Evolutionary conservation across 805 yeast species (phyloP), one percentile per base, ranked within the genome.

Genomic region (baker's yeast (Saccharomyces cerevisiae)): DNA sequence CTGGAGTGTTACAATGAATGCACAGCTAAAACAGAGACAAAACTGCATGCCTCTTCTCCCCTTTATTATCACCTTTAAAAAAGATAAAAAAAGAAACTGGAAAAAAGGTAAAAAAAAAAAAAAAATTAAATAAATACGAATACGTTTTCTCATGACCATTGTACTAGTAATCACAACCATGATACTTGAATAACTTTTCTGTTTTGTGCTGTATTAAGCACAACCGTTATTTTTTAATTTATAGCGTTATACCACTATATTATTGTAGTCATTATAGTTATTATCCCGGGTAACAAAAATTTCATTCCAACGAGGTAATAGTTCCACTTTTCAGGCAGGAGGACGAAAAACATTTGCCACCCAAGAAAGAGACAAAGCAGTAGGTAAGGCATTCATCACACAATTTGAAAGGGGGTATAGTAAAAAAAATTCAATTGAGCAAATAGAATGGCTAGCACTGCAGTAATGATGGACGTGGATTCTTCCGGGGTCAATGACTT

Each of bases 1-100:
- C 89, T 52, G 94, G 94, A 30, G 77, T 87, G 48, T 72, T 86
- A 58, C 82, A 70, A 59, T 56, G 17, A 41, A 31, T 22, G 13
- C 27, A 30, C 5, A 24, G 31, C 6, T 10, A 41, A 21, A 21
- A 43, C 24, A 17, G 36, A 17, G 22, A 43, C 41, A 6, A 26
- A n/a, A 41, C 21, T 30, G 27, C 27, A 24, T 17, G 47, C 47
- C 9, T 36, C 14, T 6, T n/a, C 30, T 6, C 31, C 22, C 24
- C 22, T 11, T 11, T 13, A 6, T 14, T 14, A 13, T 14, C 6
- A 31, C n/a, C n/a, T 31, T 14, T 31, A 4, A 14, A 31, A 4
- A 31, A 13, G 36, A 31, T 31, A 14, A 30, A 21, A 46, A 51
- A n/a, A n/a, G n/a, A n/a, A n/a, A n/a, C n/a, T n/a, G n/a, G n/a